phyloP scores from a whole-genome alignment of 2,329 filamentous ascomycete genomes.

The Whalleya microplaca region DNA sequence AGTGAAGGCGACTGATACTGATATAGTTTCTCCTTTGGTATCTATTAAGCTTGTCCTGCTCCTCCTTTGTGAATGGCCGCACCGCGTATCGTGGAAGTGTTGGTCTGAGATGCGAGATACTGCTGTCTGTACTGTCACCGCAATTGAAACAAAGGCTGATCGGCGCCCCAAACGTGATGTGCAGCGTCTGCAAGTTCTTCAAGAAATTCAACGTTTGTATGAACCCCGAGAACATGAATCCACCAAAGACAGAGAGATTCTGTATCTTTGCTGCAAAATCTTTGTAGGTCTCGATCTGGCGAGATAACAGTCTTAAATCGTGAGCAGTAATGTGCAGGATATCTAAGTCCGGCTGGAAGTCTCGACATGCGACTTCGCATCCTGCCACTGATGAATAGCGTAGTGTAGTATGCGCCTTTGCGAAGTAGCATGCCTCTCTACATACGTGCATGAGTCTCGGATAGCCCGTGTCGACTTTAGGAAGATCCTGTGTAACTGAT shows the following conservation, averaged over 20 bases:
- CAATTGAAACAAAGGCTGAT: neutral
- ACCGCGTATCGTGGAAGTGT: neutral
- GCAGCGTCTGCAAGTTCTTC: neutral
- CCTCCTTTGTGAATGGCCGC: neutral
- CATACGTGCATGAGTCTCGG: constrained; percentile 18
- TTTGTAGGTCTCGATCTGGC: neutral
- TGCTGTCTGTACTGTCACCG: no score
- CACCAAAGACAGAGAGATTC: constrained; percentile 15
- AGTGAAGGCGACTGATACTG: no score
- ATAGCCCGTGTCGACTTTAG: constrained; percentile 15
- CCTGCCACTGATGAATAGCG: neutral
- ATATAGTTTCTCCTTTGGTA: no score
- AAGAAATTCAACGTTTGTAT: constrained; percentile 9
- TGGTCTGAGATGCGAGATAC: neutral
- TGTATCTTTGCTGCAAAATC: neutral
- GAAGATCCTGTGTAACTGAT: no score
- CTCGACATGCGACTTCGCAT: constrained; percentile 10
- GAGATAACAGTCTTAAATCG: constrained; percentile 4
- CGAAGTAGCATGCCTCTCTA: constrained; percentile 11
- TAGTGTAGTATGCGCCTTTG: neutral
- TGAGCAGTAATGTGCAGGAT: constrained; percentile 15
- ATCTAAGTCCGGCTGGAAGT: constrained; percentile 23
- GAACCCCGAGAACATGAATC: no score
- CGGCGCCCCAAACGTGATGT: neutral
- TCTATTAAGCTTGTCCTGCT: neutral